Evolutionary conservation across 805 yeast species (phyloP), one percentile per base, ranked within the genome.

Genomic region (Metschnikowia arizonensis): DNA sequence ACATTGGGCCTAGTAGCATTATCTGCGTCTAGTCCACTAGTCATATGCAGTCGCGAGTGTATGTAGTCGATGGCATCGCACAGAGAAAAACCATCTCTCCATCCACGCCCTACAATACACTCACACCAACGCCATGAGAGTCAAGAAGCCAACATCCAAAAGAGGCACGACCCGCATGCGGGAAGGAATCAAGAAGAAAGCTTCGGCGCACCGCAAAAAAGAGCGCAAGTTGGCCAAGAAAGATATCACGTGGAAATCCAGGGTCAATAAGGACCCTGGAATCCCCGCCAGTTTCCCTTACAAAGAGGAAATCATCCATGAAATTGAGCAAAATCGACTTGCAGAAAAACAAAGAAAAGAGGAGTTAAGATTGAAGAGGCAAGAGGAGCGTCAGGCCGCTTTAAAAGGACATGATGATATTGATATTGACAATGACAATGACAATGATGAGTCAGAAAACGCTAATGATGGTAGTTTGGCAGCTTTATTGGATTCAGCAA

Each of bases 141-240:
- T 73, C 47, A 68, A 74, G 69, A 69, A 75, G 70, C 84, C 85
- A 52, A 83, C 89, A 32, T 85, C 95, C 49, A 93, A 91, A 69
- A 82, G 98, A 71, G 76, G 82, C 42, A 79, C 93, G 62, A 91
- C 98, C 59, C 88, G 95, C 66, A 81, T 90, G 87, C 82, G 89
- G 61, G 96, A 90, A 66, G 99, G 99, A 52, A 89, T 93, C 64
- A 85, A 88, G 73, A 93, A 89, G 79, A 93, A 93, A 69, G 90
- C 96, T 2, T 79, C 91, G 33, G 97, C 98, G 6, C 91, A 90
- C 57, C 78, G 84, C 53, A 82, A 95, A 67, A 93, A 93, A 63
- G 85, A 86, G 63, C 78, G 76, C 57, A 93, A 93, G 69, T 54
- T 64, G 21, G 78, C 96, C 15, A 93, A 93, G 76, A 89, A 80